Evolutionary conservation across 2,329 filamentous ascomycete species (phyloP).

Genomic region (Colletotrichum sp.): DNA sequence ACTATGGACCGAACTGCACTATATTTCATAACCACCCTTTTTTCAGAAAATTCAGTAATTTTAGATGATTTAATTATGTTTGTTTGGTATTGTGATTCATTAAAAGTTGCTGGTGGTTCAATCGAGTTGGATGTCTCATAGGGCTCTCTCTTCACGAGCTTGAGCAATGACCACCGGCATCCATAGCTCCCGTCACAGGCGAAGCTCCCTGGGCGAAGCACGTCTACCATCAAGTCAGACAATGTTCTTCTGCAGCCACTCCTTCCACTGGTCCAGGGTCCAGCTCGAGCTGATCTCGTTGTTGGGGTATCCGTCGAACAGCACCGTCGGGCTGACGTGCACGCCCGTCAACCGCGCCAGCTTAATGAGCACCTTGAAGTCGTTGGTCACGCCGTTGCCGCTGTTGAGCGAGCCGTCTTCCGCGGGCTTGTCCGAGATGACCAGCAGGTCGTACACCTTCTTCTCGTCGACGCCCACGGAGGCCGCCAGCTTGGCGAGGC

Average conservation of each 20-base stretch:
- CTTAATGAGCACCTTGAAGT: constrained; percentile 85
- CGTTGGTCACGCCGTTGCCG: constrained; percentile 84
- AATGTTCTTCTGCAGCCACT: constrained; percentile 73
- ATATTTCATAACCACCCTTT: not conserved
- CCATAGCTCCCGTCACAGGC: not conserved
- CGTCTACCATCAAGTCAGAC: constrained; percentile 32
- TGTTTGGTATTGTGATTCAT: not conserved
- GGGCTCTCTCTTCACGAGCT: not conserved
- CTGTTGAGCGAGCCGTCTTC: constrained; percentile 74
- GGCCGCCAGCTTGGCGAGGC: constrained; percentile 77
- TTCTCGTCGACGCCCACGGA: constrained; percentile 72
- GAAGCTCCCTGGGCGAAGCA: not conserved
- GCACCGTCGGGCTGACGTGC: constrained; percentile 89
- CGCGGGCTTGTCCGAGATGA: constrained; percentile 70
- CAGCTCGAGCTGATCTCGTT: constrained; percentile 81
- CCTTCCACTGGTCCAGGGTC: constrained; percentile 81
- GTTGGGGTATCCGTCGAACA: constrained; percentile 86
- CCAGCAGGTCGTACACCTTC: constrained; percentile 72
- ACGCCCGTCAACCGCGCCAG: constrained; percentile 79
- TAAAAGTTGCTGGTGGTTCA: not conserved
- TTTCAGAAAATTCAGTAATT: not conserved
- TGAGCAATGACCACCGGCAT: not conserved
- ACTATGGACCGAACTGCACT: not conserved
- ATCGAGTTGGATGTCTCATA: no score
- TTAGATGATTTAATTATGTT: not conserved